A percentile compares a stretch with the other conserved stretches of the same genome.
Conservation (phyloP, 2,329 filamentous ascomycete species). For the Aureobasidium leucospermi region DNA sequence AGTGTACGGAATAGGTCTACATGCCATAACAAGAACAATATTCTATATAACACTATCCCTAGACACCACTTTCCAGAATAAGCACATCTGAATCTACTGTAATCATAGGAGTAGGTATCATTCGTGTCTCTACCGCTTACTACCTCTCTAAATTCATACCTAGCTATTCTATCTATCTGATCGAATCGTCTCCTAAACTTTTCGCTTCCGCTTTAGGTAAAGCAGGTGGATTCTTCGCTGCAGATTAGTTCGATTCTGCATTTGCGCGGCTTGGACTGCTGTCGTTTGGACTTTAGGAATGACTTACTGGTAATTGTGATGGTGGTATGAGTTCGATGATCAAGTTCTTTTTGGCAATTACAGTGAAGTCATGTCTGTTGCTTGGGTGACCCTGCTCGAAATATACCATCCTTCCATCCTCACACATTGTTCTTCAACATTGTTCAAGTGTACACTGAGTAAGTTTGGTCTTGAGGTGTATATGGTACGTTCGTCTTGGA, state of each 20-base stretch:
- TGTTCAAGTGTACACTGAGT: no score
- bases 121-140: conserved; percentile 64
- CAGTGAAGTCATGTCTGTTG: no score
- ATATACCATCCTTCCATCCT: no score
- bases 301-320: conserved; percentile 53
- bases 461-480: no score
- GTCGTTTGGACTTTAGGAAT: conserved; percentile 61
- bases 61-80: background rate
- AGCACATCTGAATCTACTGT: conserved; percentile 39
- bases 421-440: no score
- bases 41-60: background rate
- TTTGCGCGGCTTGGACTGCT: conserved; percentile 45
- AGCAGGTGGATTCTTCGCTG: conserved; percentile 66
- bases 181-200: conserved; percentile 52
- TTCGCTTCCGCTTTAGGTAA: conserved; percentile 69
- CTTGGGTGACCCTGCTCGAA: no score
- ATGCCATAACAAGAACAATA: background rate
- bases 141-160: conserved; percentile 50
- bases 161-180: conserved; percentile 46
- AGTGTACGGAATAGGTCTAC: background rate
- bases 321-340: conserved; percentile 37
- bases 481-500: no score
- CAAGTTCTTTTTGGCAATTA: no score
- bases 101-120: conserved; percentile 63
- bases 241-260: conserved; percentile 44